Evolutionary conservation across 805 yeast species (phyloP), one percentile per base, ranked within the genome.

Genomic region (Starmerella kuoi): DNA sequence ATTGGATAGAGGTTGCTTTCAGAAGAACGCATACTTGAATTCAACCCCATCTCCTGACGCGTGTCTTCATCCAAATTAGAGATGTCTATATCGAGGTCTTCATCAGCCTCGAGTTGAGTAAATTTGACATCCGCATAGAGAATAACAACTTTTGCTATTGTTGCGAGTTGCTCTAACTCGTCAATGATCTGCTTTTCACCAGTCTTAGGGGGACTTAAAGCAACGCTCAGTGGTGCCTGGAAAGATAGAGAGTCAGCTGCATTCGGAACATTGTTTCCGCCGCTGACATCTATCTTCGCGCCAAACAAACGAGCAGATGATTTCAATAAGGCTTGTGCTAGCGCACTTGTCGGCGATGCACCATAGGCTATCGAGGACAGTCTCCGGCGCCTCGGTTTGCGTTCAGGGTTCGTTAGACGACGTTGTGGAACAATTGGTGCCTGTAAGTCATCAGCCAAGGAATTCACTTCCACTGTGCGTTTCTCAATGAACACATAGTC

Each of bases 381-480:
- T 20, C 65, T 49, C 17, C 55, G 48, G 8, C 53, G 41, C 15
- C 48, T 24, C 21, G 43, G 27, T 20, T 30, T 35, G 23, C 23
- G 19, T 40, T 40, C 50, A 15, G 50, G 48, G 28, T 47, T 44
- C 31, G 49, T 35, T 34, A 35, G 32, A 12, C 44, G 42, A 6
- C 43, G 48, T 22, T 28, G 45, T 12, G 48, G 38, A 18, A 30
- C 26, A 30, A 17, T 26, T 15, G 58, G 55, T 35, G 44, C 61
- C 14, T 84, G 87, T 39, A 88, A 64, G 58, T 87, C 95, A 60
- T 88, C 97, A 2, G 98, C 98, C 44, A 91, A 68, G 2, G 94
- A 88, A 64, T 88, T 88, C 7, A 88, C 94, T 58, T 91, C 97
- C 3, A 88, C 96, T 0, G 91, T 84, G 38, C 94, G 73, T 59